Base-by-base conservation (phyloP, 2,329 filamentous ascomycete genomes). In the Aureobasidium sp. region DNA sequence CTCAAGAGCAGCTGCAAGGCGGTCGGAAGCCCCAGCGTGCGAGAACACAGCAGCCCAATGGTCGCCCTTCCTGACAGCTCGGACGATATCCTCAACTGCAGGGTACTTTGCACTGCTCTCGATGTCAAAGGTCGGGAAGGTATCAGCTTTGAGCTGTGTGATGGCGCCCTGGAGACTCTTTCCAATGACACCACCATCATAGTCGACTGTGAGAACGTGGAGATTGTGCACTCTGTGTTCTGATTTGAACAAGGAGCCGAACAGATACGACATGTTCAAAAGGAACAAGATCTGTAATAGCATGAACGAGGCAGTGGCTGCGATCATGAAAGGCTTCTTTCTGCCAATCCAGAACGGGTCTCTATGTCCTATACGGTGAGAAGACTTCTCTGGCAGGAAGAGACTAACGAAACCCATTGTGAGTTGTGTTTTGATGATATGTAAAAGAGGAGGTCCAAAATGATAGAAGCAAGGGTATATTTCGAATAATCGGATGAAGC, bases 1-100 rank as follows among this genome's bases (percentile, higher is more conserved):
- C 4, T 67, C 61, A 5, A 79, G 62, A 0, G 75, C 76, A 13
- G 69, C 67, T 17, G 66, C 59, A 2, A 80, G 68, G 4, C 69
- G 67, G 3, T 64, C 62, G 0, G 76, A 77, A 1, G 77, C 75
- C 47, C 72, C 72, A n/a, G 66, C 33, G 13, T 62, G 66, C 4
- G 64, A 63, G 31, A 66, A 66, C 2, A 72, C 62, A 2, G 69
- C 67, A n/a, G 64, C 70, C 69, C 69, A 71, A 60, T 67, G 70
- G 17, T 67, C 59, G 17, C 64, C 65, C 21, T 65, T 42, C 42
- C 67, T 67, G 6, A 71, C 68, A 35, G 64, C 65, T 23, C 65
- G 53, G n/a, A 66, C 62, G 33, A 69, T 61, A 31, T 69, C 65
- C 8, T 43, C 46, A 3, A 42, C 25, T 4, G 66, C 63, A 3